These are phyloP conservation scores for Helotiales sp. DNA, from an alignment of 2,329 filamentous ascomycete genomes.

Conservation along the genomic window DNA sequence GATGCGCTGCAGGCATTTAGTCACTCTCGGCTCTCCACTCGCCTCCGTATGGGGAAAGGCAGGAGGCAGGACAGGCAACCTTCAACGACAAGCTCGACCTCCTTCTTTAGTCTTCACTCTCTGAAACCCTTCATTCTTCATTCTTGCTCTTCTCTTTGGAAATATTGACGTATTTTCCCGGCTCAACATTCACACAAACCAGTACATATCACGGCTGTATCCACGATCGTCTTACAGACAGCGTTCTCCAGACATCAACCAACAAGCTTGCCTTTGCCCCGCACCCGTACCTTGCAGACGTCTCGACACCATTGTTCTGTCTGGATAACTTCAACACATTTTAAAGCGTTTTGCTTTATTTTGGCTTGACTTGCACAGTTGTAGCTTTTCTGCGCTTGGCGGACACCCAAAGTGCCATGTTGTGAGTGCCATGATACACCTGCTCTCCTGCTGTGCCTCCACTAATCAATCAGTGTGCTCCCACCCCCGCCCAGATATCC, in stretches of 20 bases:
- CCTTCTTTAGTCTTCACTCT: neutral
- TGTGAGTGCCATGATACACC: constrained; percentile 35
- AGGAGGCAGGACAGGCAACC: neutral
- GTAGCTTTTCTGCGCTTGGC: constrained; percentile 51
- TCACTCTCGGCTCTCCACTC: constrained; percentile 9
- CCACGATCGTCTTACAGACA: constrained; percentile 17
- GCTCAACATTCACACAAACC: neutral
- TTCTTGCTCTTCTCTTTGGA: neutral
- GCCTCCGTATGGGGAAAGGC: constrained; percentile 16
- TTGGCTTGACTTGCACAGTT: neutral
- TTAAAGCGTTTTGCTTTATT: neutral
- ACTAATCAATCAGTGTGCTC: constrained; percentile 62
- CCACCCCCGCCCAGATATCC: constrained; percentile 86
- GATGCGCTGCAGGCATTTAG: neutral
- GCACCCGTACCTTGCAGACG: constrained; percentile 33
- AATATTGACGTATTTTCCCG: neutral
- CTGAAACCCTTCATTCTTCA: neutral
- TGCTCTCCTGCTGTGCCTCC: constrained; percentile 9
- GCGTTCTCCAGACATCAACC: constrained; percentile 7
- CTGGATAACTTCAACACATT: constrained; percentile 9
- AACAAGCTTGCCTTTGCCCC: constrained; percentile 32
- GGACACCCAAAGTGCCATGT: constrained; percentile 36
- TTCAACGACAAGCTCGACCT: neutral
- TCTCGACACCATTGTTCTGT: constrained; percentile 13
- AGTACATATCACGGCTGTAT: neutral